These are phyloP conservation scores for Calocybe gangraenosa DNA, from an alignment of 768 basidiomycete species.

Conservation along the genomic window DNA sequence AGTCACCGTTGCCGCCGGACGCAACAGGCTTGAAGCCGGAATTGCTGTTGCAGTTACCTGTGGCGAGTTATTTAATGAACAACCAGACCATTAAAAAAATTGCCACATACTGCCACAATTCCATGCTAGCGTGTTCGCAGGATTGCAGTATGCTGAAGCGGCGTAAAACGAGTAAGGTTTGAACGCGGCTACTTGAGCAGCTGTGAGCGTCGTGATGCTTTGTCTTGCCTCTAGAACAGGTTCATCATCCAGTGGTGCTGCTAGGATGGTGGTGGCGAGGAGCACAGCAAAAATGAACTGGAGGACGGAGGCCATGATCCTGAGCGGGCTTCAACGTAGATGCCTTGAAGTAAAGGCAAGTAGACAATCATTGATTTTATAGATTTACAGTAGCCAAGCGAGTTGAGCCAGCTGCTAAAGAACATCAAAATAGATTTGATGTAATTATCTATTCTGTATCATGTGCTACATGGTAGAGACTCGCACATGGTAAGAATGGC, in stretches of 20 bases:
- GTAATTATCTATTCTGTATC: no score
- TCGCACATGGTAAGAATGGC: neutral
- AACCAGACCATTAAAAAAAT: constrained; percentile 5
- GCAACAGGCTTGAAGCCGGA: constrained; percentile 37
- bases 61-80: neutral
- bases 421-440: no score
- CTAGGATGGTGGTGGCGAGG: constrained; percentile 4
- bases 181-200: constrained; percentile 30
- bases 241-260: constrained; percentile 6
- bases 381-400: neutral
- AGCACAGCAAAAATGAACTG: constrained; percentile 4
- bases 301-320: constrained; percentile 1
- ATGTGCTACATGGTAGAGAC: constrained; percentile 1
- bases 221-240: constrained; percentile 13
- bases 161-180: constrained; percentile 42
- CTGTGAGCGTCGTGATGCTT: constrained; percentile 26
- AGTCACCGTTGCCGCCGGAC: constrained; percentile 42
- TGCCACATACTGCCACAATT: constrained; percentile 34
- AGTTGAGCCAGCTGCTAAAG: neutral
- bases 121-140: constrained; percentile 37
- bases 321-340: neutral
- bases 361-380: neutral
- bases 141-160: constrained; percentile 37
- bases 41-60: constrained; percentile 45
- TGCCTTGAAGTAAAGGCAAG: constrained; percentile 5